Conservation (phyloP, 768 basidiomycete genomes). For the Filobasidium floriforme region DNA sequence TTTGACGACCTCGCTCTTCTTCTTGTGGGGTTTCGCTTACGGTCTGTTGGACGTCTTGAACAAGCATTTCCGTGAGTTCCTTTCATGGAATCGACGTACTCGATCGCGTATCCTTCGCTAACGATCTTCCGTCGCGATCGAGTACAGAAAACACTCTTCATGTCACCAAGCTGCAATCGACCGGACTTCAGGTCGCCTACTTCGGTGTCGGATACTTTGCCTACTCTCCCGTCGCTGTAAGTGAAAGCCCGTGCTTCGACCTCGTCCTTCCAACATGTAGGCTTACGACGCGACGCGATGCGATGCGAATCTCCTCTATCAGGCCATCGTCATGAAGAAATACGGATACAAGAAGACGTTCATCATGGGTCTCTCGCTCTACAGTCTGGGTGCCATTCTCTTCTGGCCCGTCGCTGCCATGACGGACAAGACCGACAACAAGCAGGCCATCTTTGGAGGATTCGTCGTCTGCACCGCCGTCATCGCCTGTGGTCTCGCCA, state of each 20-base stretch:
- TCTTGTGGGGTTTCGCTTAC: constrained; percentile 24
- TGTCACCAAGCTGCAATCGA: constrained; percentile 63
- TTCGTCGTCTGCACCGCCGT: constrained; percentile 61
- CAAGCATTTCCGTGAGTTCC: constrained; percentile 3
- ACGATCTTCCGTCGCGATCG: constrained; percentile 53
- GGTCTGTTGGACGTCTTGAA: constrained; percentile 21
- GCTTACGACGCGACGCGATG: too few species aligned
- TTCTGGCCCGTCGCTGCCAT: constrained; percentile 48
- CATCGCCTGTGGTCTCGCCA: constrained; percentile 47
- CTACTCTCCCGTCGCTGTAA: constrained; percentile 52
- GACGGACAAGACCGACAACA: constrained; percentile 41
- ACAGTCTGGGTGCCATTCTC: constrained; percentile 26
- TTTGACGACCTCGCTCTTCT: constrained; percentile 22
- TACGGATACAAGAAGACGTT: constrained; percentile 33
- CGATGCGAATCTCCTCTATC: constrained; percentile 34
- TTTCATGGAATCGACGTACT: not conserved
- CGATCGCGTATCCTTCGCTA: constrained; percentile 27
- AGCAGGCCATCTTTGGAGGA: constrained; percentile 56
- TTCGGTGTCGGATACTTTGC: constrained; percentile 48
- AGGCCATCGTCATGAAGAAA: constrained; percentile 28
- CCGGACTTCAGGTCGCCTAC: constrained; percentile 66
- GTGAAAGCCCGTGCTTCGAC: constrained; percentile 54
- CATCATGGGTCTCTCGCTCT: constrained; percentile 29
- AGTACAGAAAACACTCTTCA: constrained; percentile 52
- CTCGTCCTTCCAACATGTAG: too few species aligned